phyloP scores from a whole-genome alignment of 495 filamentous ascomycete genomes.

The Talaromyces nanjingensis region DNA sequence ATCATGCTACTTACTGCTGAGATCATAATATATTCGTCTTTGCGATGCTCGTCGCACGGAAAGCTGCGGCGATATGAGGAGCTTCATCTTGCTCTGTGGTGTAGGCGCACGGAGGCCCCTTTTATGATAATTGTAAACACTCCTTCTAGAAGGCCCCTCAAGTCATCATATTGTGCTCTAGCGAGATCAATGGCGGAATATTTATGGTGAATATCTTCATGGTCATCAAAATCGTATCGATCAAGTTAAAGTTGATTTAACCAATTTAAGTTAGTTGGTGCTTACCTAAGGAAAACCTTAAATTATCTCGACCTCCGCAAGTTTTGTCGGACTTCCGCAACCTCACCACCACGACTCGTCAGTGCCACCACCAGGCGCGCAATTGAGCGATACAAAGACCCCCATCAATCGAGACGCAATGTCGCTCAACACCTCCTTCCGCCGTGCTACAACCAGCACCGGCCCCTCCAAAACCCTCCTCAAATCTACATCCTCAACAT shows the following conservation, averaged over 20 bases:
- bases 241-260: not conserved
- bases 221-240: not conserved
- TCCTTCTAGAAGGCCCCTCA: not conserved
- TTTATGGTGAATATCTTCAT: not conserved
- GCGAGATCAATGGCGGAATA: not conserved
- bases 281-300: constrained; percentile 6
- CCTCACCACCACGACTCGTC: not conserved
- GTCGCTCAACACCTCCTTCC: constrained; percentile 37
- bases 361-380: not conserved
- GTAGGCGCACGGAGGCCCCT: not conserved
- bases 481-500: constrained; percentile 19
- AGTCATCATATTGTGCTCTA: not conserved
- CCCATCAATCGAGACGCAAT: constrained; percentile 15
- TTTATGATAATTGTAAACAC: not conserved
- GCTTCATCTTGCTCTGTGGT: not conserved
- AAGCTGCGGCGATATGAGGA: not conserved
- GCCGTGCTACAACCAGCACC: constrained; percentile 26
- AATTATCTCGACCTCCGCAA: constrained; percentile 5
- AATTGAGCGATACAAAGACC: not conserved
- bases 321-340: constrained; percentile 2
- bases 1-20: not conserved
- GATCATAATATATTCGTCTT: not conserved
- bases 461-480: constrained; percentile 4
- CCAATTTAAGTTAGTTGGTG: not conserved
- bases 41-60: not conserved